A percentile compares a stretch with the other conserved stretches of the same genome.
Conservation (phyloP, 2,329 filamentous ascomycete species). For the Diaporthe citri region DNA sequence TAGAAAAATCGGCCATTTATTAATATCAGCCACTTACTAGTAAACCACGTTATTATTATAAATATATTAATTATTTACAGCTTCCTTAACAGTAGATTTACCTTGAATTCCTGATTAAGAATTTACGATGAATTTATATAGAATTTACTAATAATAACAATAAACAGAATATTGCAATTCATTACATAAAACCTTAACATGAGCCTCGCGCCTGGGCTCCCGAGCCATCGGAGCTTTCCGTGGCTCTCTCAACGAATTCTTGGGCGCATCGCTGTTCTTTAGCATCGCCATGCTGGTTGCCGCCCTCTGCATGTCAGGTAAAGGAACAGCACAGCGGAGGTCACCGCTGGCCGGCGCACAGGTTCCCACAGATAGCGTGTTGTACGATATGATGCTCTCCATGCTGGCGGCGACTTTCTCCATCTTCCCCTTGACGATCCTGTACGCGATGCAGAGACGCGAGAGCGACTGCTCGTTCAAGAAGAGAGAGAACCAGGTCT, state of each 20-base stretch:
- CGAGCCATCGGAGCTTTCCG: slow-evolving; percentile 46
- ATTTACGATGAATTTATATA: too few relatives aligned
- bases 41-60: too few relatives aligned
- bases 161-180: too few relatives aligned
- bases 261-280: slow-evolving; percentile 39
- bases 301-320: slow-evolving; percentile 38
- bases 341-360: neutral
- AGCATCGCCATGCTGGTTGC: slow-evolving; percentile 41
- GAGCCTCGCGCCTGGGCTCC: slow-evolving; percentile 39
- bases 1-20: too few relatives aligned
- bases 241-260: slow-evolving; percentile 45
- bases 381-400: slow-evolving; percentile 42
- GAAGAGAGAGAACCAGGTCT: slow-evolving; percentile 27
- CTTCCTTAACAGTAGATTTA: too few relatives aligned
- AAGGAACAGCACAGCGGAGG: slow-evolving; percentile 4
- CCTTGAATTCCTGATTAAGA: too few relatives aligned
- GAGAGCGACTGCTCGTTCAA: slow-evolving; percentile 11
- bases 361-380: slow-evolving; percentile 37
- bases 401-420: slow-evolving; percentile 37
- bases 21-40: too few relatives aligned
- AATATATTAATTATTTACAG: too few relatives aligned
- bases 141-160: too few relatives aligned
- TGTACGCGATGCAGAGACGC: slow-evolving; percentile 38
- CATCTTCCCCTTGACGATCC: slow-evolving; percentile 40
- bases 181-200: too few relatives aligned